phyloP scores from a whole-genome alignment of 208 protist genomes.

The Trypanosoma grayi region DNA sequence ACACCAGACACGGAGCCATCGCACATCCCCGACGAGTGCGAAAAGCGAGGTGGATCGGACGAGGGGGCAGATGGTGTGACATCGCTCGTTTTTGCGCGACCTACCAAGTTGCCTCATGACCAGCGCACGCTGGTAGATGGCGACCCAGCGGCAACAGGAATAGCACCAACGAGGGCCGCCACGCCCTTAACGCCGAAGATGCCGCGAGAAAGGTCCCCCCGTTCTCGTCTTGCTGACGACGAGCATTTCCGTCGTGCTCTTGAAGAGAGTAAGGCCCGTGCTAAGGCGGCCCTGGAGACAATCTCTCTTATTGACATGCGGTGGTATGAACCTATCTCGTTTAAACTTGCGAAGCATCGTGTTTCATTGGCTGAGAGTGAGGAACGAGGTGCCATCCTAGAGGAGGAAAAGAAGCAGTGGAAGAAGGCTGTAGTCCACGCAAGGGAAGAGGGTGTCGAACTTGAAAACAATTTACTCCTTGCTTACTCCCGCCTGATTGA shows the following conservation, averaged over 20 bases:
- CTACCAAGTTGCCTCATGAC: background rate
- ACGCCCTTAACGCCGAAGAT: too few species aligned
- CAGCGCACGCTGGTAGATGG: too few species aligned
- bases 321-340: conserved; percentile 14
- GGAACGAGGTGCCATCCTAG: background rate
- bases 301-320: conserved; percentile 19
- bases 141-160: background rate
- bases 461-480: background rate
- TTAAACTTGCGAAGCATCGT: conserved; percentile 23
- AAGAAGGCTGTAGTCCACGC: background rate
- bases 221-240: conserved; percentile 8
- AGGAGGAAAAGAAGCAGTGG: background rate
- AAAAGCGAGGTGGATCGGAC: too few species aligned
- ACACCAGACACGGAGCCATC: background rate
- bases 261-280: conserved; percentile 15
- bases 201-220: background rate
- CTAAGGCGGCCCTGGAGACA: conserved; percentile 4
- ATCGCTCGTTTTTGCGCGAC: background rate
- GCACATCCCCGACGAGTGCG: background rate
- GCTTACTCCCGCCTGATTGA: background rate
- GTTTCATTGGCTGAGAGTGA: conserved; percentile 7
- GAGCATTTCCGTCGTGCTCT: conserved; percentile 6
- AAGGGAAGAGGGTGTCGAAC: background rate
- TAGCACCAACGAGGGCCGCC: background rate
- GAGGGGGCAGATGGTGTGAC: background rate